Evolutionary conservation across 2,329 filamentous ascomycete species (phyloP), one percentile per base, ranked within the genome.

Genomic region (Mollisiaceae sp.): DNA sequence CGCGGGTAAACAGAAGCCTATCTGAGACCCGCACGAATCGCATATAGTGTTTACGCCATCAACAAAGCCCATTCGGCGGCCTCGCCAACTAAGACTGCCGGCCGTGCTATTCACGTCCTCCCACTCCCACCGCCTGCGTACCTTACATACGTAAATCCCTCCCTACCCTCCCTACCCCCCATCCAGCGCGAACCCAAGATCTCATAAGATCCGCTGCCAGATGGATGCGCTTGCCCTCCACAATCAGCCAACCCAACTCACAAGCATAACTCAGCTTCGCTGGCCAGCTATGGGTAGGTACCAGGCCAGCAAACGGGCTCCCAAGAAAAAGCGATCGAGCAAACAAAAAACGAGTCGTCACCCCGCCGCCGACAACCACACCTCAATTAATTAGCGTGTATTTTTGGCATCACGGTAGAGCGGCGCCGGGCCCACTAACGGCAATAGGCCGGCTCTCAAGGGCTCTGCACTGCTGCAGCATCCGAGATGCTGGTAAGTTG

Each of bases 231-330:
- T 18, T 41, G 38, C 15, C 36, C 38, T 41, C 12, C n/a, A 11
- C 24, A 4, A 52, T 22, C n/a, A 8, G 18, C 8, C 8, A n/a
- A 22, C 20, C 24, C 47, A n/a, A 18, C 22, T n/a, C 59, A 66
- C 66, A 67, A 65, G 67, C 65, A 67, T 69, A 65, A 67, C 43
- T 67, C 62, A 63, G 65, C 64, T 57, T 15, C 39, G 55, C 8
- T 32, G 27, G 27, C n/a, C n/a, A n/a, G n/a, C n/a, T n/a, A n/a
- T n/a, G n/a, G n/a, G n/a, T n/a, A n/a, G 4, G 6, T 20, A 14
- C 9, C 47, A 24, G 14, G 4, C 20, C 47, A 54, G 47, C 24
- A 12, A 54, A 22, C 27, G 15, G 15, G 11, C 38, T 18, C 15
- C n/a, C 41, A 43, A 5, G 41, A 43, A 18, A n/a, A n/a, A n/a